Percentiles rank a stretch among this genome's conserved stretches.
Conservation (phyloP, 2,329 filamentous ascomycete species). For the Colletotrichum nymphaeae region DNA sequence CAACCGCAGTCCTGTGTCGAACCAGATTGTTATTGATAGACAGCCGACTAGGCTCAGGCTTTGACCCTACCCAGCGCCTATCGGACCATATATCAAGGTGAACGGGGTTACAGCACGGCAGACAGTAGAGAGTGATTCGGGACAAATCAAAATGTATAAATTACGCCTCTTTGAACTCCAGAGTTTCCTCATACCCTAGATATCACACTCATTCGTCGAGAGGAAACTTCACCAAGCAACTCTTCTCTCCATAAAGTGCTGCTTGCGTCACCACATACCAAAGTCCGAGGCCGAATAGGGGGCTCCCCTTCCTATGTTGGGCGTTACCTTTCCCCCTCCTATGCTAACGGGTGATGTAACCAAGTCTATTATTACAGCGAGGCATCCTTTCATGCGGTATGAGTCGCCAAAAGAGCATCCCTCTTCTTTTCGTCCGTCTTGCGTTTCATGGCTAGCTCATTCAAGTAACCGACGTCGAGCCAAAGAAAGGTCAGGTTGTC, state of each 20-base stretch:
- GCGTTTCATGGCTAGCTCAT: conserved; percentile 7
- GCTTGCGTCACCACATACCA: conserved; percentile 21
- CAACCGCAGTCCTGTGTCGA: background rate
- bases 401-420: conserved; percentile 28
- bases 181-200: conserved; percentile 35
- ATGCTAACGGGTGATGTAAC: conserved; percentile 40
- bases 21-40: background rate
- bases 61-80: background rate
- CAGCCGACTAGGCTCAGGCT: background rate
- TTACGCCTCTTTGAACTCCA: conserved; percentile 35
- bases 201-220: conserved; percentile 29
- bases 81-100: background rate
- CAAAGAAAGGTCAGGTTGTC: conserved; percentile 6
- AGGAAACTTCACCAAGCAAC: conserved; percentile 18
- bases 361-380: conserved; percentile 46
- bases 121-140: background rate
- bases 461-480: conserved; percentile 9
- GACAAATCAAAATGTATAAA: conserved; percentile 34
- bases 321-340: conserved; percentile 9
- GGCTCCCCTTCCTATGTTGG: conserved; percentile 15
- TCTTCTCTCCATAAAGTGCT: conserved; percentile 5
- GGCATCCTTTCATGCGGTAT: conserved; percentile 37
- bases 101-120: background rate
- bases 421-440: conserved; percentile 24
- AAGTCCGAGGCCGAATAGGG: conserved; percentile 17